phyloP scores from a whole-genome alignment of 345 rosid genomes.

The Diplotaxis tenuifolia region DNA sequence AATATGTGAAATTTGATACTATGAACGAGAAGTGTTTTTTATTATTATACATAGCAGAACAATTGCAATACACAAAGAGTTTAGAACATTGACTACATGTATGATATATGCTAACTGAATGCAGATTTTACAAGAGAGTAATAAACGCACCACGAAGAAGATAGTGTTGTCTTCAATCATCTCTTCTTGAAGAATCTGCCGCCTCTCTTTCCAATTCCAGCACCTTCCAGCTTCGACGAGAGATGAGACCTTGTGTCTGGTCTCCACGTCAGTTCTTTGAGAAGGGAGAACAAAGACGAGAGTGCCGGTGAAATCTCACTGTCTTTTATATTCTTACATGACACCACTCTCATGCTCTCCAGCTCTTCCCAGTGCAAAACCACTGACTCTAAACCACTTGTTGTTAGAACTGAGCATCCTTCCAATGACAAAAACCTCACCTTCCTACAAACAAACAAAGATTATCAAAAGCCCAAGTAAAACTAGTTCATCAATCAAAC shows the following conservation, averaged over 20 bases:
- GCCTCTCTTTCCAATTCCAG: constrained; percentile 79
- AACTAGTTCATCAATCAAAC: background rate
- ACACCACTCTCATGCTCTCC: constrained; percentile 59
- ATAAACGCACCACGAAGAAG: background rate
- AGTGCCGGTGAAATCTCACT: constrained; percentile 70
- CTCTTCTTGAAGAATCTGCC: constrained; percentile 68
- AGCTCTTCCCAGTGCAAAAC: constrained; percentile 72
- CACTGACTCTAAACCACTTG: constrained; percentile 71
- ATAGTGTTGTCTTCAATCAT: constrained; percentile 17
- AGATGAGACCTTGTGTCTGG: constrained; percentile 82
- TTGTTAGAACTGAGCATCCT: constrained; percentile 77
- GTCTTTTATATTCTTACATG: constrained; percentile 75
- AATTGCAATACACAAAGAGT: background rate
- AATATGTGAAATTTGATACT: background rate
- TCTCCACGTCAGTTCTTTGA: constrained; percentile 87
- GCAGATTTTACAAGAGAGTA: background rate
- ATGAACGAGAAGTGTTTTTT: background rate
- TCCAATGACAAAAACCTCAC: constrained; percentile 61
- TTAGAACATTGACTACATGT: background rate
- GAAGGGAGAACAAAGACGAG: constrained; percentile 62
- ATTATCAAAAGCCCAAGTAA: background rate
- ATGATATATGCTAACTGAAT: background rate
- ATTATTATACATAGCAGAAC: background rate
- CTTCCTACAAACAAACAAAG: constrained; percentile 47
- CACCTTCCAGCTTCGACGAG: constrained; percentile 51